Percentiles rank a stretch among this genome's conserved stretches.
phyloP scores from a whole-genome alignment of 2,329 filamentous ascomycete genomes.

The Immersiporthe knoxdaviesiana region DNA sequence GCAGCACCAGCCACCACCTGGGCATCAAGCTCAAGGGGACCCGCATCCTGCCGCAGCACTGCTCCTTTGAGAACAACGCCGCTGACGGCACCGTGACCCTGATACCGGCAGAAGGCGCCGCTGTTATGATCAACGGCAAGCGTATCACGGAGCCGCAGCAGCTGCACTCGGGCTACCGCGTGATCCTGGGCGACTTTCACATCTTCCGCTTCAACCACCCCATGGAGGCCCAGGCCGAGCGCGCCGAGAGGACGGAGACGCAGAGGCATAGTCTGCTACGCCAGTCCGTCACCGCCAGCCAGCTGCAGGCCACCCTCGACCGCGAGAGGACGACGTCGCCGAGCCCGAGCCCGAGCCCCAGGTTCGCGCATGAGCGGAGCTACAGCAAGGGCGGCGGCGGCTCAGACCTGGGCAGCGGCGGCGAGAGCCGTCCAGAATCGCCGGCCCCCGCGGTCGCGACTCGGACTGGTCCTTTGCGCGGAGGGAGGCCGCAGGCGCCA shows the following conservation, averaged over 20 bases:
- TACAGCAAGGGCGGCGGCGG: slow-evolving; percentile 70
- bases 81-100: slow-evolving; percentile 91
- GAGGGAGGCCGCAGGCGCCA: slow-evolving; percentile 87
- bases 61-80: slow-evolving; percentile 79
- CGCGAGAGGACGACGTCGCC: slow-evolving; percentile 48
- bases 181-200: slow-evolving; percentile 97
- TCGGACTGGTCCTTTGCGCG: slow-evolving; percentile 95
- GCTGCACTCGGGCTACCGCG: slow-evolving; percentile 87
- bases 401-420: slow-evolving; percentile 76
- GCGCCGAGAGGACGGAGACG: slow-evolving; percentile 62
- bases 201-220: slow-evolving; percentile 99
- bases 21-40: slow-evolving; percentile 95
- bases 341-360: slow-evolving; percentile 53
- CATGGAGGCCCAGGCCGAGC: slow-evolving; percentile 89
- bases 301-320: slow-evolving; percentile 60
- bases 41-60: slow-evolving; percentile 90
- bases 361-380: slow-evolving; percentile 74
- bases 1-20: too few relatives aligned
- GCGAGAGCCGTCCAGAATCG: slow-evolving; percentile 75
- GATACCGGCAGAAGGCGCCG: slow-evolving; percentile 85
- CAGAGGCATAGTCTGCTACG: slow-evolving; percentile 82
- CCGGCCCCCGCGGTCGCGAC: slow-evolving; percentile 77
- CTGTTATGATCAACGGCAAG: slow-evolving; percentile 96
- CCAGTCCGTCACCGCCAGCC: slow-evolving; percentile 73
- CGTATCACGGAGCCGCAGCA: slow-evolving; percentile 84